phyloP scores from a whole-genome alignment of 106 monocot species.

The Xerophyta viscosa region DNA sequence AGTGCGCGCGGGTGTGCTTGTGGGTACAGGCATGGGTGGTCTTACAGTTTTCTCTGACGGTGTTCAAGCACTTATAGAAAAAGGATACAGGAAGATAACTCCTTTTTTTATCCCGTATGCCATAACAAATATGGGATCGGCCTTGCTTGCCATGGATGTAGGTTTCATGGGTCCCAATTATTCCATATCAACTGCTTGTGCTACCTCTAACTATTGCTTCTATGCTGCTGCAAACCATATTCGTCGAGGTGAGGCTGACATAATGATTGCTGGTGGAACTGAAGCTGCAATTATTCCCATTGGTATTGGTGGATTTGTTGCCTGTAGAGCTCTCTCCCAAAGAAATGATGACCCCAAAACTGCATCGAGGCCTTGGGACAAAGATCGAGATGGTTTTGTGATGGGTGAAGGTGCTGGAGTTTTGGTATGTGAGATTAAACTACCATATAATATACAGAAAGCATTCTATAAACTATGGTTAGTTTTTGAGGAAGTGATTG shows the following conservation, averaged over 20 bases:
- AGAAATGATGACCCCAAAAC: conserved; percentile 93
- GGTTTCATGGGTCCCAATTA: conserved; percentile 99
- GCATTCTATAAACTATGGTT: too few species aligned
- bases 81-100: conserved; percentile 89
- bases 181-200: conserved; percentile 99
- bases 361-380: conserved; percentile 98
- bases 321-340: conserved; percentile 91
- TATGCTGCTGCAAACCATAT: conserved; percentile 98
- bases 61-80: conserved; percentile 90
- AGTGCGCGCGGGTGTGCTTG: conserved; percentile 80
- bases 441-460: too few species aligned
- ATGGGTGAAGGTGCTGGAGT: conserved; percentile 99
- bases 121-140: conserved; percentile 98
- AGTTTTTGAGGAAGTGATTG: too few species aligned
- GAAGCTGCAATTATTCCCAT: conserved; percentile 99
- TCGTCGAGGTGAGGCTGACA: conserved; percentile 83
- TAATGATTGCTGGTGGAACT: conserved; percentile 98
- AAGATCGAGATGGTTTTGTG: conserved; percentile 93
- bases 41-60: conserved; percentile 85
- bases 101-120: conserved; percentile 94
- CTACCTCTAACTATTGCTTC: conserved; percentile 97
- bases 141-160: conserved; percentile 93
- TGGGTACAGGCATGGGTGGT: conserved; percentile 96
- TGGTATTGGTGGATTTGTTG: conserved; percentile 95
- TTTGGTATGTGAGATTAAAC: conserved; percentile 38